Base-by-base conservation (phyloP, 78 protist species). In the Cavenderia fasciculata region DNA sequence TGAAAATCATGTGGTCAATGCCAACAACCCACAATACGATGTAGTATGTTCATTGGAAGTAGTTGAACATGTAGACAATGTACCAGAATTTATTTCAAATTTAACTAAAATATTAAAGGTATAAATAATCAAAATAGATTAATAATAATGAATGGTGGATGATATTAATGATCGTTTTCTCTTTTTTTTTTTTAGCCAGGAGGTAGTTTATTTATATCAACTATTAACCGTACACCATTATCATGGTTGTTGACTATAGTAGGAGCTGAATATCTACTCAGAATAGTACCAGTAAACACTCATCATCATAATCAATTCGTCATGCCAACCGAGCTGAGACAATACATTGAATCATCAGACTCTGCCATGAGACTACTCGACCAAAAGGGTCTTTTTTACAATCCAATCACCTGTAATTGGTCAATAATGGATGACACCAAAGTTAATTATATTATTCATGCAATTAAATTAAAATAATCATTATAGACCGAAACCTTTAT, bases 31-130 rank as follows among this genome's bases (percentile, higher is more conserved):
- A 29, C 36, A 14, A 27, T 86, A 66, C 56, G 92, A 86, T 70
- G 46, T 72, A 14, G 79, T 74, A 4, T 54, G 71, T 49, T 54
- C 92, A 27, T 23, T 86, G 51, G 92, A 86, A 36, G 92, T 86
- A 6, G 59, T 86, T 51, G 92, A 86, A 31, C 92, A 86, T 44
- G 92, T 86, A 12, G 92, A 86, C 23, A 86, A 86, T 52, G 74
- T 75, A 71, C 65, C 70, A 38, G 49, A 63, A 31, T 86, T 86
- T 54, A 18, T 86, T 16, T 62, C 56, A 4, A 36, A 34, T 23
- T 86, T 44, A 19, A 34, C 76, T 14, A 36, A n/a, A 29, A 5
- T 74, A 31, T 8, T 86, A 10, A 86, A 86, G 23, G 72, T 63
- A 63, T n/a, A 34, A 31, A 27, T 27, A 19, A 7, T 56, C 4